Evolutionary conservation across 441 rosid species (phyloP).

Genomic region (Cnidoscolus chayamansa): DNA sequence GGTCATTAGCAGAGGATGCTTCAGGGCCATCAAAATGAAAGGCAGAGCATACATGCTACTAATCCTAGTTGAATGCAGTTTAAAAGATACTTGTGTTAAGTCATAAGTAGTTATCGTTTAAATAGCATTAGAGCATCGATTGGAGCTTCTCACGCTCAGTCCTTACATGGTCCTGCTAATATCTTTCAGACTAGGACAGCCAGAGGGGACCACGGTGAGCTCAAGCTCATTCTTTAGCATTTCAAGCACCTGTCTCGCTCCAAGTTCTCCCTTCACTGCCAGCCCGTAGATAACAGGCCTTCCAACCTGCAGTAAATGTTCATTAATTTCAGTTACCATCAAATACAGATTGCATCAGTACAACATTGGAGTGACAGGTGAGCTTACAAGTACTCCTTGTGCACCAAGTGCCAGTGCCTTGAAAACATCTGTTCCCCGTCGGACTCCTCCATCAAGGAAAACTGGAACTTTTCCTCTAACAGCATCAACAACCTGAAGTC

Average conservation of each 20-base stretch:
- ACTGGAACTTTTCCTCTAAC: conserved; percentile 69
- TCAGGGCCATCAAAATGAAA: background rate
- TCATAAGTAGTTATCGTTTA: too few species aligned
- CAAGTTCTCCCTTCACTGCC: conserved; percentile 72
- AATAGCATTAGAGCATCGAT: conserved; percentile 42
- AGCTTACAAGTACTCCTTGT: conserved; percentile 71
- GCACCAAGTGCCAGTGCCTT: conserved; percentile 90
- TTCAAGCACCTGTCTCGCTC: conserved; percentile 55
- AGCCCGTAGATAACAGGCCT: conserved; percentile 72
- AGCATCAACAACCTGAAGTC: conserved; percentile 57
- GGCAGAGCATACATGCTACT: background rate
- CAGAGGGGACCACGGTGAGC: conserved; percentile 73
- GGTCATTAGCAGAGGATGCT: background rate
- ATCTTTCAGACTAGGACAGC: conserved; percentile 57
- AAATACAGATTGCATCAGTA: too few species aligned
- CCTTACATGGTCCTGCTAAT: conserved; percentile 61
- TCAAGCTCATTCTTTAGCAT: conserved; percentile 80
- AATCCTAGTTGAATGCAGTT: background rate
- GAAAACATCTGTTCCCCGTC: conserved; percentile 87
- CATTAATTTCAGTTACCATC: background rate
- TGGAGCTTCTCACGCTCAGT: conserved; percentile 21
- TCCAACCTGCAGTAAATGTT: conserved; percentile 48
- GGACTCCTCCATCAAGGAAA: conserved; percentile 75
- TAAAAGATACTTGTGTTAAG: too few species aligned
- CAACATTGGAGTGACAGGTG: too few species aligned